Conservation (phyloP, 345 rosid species). For the Syzygium jambos region DNA sequence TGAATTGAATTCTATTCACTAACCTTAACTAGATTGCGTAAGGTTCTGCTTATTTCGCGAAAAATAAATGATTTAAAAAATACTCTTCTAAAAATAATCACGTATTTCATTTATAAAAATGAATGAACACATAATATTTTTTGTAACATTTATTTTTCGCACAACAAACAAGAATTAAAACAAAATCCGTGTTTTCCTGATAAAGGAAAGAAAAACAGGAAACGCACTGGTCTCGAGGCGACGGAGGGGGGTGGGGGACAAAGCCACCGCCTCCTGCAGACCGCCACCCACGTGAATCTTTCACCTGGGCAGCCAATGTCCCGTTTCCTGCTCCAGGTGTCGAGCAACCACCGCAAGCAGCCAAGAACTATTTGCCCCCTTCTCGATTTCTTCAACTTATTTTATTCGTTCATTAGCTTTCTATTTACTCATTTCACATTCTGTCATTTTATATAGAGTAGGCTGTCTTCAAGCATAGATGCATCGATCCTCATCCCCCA, state of each 20-base stretch:
- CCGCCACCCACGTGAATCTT: slow-evolving; percentile 14
- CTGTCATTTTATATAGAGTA: slow-evolving; percentile 2
- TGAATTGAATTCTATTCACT: background rate
- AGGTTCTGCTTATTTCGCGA: background rate
- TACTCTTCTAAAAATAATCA: too few species aligned
- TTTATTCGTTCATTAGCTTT: background rate
- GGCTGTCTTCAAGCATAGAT: background rate
- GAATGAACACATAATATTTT: too few species aligned
- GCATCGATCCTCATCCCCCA: background rate
- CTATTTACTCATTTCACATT: background rate
- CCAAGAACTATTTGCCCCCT: background rate
- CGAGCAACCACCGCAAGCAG: background rate
- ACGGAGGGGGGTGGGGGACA: slow-evolving; percentile 1
- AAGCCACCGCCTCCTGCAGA: slow-evolving; percentile 3
- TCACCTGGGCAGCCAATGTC: background rate
- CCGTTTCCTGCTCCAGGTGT: background rate
- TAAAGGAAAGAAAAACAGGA: background rate
- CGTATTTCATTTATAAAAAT: too few species aligned
- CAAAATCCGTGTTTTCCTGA: background rate
- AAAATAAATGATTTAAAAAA: too few species aligned
- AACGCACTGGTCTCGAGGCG: slow-evolving; percentile 2
- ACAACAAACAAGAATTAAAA: background rate
- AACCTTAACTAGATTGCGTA: background rate
- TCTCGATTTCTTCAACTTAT: background rate
- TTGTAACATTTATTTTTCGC: too few species aligned